Evolutionary conservation across 2,329 filamentous ascomycete genomes (phyloP).

Genomic region (Parascedosporium putredinis): DNA sequence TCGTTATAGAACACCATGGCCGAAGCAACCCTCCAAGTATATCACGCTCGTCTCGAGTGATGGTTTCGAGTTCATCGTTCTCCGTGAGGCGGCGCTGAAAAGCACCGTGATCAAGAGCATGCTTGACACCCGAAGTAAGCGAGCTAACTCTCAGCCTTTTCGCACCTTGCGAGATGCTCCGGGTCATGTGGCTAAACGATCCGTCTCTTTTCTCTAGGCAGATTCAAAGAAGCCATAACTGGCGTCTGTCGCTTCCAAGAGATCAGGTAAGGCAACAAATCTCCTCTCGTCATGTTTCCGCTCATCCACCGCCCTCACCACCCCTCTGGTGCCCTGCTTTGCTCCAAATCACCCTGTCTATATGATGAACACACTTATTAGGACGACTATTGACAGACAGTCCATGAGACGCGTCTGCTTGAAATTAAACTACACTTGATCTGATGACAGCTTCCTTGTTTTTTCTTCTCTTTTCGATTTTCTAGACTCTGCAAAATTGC

Average conservation of each 20-base stretch:
- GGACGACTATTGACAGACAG: constrained; percentile 10
- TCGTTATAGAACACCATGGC: neutral
- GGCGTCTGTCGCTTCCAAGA: constrained; percentile 12
- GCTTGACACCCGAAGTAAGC: constrained; percentile 57
- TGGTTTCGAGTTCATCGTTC: constrained; percentile 65
- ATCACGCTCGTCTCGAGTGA: constrained; percentile 68
- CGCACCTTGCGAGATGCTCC: neutral
- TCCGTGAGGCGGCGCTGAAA: constrained; percentile 59
- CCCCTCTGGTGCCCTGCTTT: neutral
- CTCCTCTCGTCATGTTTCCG: neutral
- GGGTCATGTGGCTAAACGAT: no score
- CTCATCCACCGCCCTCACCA: neutral
- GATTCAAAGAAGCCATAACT: constrained; percentile 11
- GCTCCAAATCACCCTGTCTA: neutral
- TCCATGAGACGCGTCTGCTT: constrained; percentile 9
- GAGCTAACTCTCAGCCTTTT: constrained; percentile 12
- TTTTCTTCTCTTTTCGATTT: constrained; percentile 3
- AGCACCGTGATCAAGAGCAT: constrained; percentile 66
- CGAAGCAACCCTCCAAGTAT: constrained; percentile 45
- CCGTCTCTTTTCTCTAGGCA: neutral
- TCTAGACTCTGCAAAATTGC: neutral
- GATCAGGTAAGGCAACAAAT: constrained; percentile 11
- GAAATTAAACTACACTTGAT: constrained; percentile 12
- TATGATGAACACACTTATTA: constrained; percentile 5
- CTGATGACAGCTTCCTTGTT: no score